Percentiles rank a stretch among this genome's conserved stretches.
These are phyloP conservation scores for Tetrastigma voinierianum DNA, from an alignment of 164 flowering plant genomes.

Conservation along the genomic window DNA sequence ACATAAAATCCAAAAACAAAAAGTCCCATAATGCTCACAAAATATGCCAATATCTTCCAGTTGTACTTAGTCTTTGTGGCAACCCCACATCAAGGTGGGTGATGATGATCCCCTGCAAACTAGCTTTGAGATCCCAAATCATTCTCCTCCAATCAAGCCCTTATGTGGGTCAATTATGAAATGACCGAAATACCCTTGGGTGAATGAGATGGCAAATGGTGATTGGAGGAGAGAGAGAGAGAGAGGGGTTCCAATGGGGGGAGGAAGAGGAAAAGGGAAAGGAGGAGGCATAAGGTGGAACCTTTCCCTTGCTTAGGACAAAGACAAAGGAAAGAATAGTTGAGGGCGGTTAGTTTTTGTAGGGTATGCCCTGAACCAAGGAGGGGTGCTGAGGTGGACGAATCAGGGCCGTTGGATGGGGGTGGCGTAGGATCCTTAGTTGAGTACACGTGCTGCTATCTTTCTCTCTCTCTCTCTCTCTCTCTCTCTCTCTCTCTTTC, in stretches of 20 bases:
- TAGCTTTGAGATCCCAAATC: too few relatives aligned
- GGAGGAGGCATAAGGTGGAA: constrained; percentile 33
- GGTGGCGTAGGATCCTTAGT: constrained; percentile 50
- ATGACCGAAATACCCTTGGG: too few relatives aligned
- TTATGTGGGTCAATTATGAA: too few relatives aligned
- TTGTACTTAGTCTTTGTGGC: too few relatives aligned
- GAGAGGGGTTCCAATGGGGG: not conserved
- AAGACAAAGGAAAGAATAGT: constrained; percentile 75
- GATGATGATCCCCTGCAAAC: too few relatives aligned
- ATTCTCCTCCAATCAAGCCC: too few relatives aligned
- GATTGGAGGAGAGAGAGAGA: too few relatives aligned
- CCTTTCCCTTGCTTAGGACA: constrained; percentile 35
- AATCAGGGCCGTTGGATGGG: constrained; percentile 37
- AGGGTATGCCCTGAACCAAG: constrained; percentile 13
- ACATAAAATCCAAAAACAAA: too few relatives aligned
- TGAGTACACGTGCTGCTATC: constrained; percentile 65
- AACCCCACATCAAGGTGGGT: too few relatives aligned
- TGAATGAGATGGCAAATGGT: too few relatives aligned
- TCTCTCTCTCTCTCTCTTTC: constrained; percentile 12
- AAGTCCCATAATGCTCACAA: too few relatives aligned
- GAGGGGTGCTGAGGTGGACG: constrained; percentile 27
- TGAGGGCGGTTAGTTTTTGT: constrained; percentile 27
- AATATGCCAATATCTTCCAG: too few relatives aligned
- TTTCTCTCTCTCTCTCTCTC: constrained; percentile 19
- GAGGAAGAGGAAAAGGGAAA: not conserved